Evolutionary conservation across 768 basidiomycete genomes (phyloP).

Genomic region (Lyophyllum semitale): DNA sequence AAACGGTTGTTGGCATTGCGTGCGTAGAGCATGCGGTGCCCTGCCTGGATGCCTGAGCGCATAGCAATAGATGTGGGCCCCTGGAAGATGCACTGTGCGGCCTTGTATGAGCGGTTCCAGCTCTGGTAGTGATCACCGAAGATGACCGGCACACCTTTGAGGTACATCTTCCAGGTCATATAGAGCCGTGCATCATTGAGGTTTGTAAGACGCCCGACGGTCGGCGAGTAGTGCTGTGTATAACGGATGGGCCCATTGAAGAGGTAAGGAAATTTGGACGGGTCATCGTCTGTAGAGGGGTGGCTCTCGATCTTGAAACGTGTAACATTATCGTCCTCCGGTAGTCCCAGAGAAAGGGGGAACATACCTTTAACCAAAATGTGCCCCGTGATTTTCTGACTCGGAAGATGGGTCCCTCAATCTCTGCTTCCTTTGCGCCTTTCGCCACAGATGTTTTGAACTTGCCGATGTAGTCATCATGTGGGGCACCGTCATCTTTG

Average conservation of each 20-base stretch:
- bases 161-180: slow-evolving; percentile 78
- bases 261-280: slow-evolving; percentile 51
- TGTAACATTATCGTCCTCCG: not conserved
- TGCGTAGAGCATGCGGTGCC: slow-evolving; percentile 75
- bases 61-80: slow-evolving; percentile 64
- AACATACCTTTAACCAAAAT: slow-evolving; percentile 67
- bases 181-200: slow-evolving; percentile 65
- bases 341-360: not conserved
- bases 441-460: slow-evolving; percentile 53
- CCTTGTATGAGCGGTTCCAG: slow-evolving; percentile 70
- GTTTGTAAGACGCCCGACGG: slow-evolving; percentile 64
- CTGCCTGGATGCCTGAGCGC: slow-evolving; percentile 69
- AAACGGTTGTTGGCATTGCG: slow-evolving; percentile 63
- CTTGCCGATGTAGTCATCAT: slow-evolving; percentile 67
- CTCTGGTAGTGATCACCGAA: slow-evolving; percentile 62
- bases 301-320: slow-evolving; percentile 48
- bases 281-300: slow-evolving; percentile 41
- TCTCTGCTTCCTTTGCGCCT: slow-evolving; percentile 66
- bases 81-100: slow-evolving; percentile 72
- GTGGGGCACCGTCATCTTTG: slow-evolving; percentile 59
- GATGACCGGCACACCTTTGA: slow-evolving; percentile 58
- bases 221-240: slow-evolving; percentile 71
- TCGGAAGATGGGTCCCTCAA: slow-evolving; percentile 56
- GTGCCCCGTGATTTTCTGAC: slow-evolving; percentile 53
- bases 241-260: slow-evolving; percentile 78